Evolutionary conservation across 305 asterid species (phyloP), one percentile per base, ranked within the genome.

Genomic region (Lippia alba): DNA sequence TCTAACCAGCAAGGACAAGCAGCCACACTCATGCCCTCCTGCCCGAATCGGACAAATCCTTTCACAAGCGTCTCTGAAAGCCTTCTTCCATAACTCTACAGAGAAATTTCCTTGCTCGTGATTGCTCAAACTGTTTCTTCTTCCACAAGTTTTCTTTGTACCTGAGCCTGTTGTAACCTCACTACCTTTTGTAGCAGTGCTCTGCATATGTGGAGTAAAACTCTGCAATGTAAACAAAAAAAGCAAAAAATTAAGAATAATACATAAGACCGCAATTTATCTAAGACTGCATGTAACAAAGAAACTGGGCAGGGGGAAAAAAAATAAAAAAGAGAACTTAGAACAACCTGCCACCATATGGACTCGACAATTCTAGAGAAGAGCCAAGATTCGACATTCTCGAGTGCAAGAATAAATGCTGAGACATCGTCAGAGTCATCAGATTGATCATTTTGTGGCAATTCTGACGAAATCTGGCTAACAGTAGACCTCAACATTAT

Each of bases 271-370:
- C 72, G 53, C 6, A 49, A 69, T 59, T 45, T 34, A 76, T 46
- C 67, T 33, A 67, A 70, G 60, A 69, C 41, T 59, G 53, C 30
- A 17, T 39, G 41, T 46, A 34, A 58, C 20, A 41, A 71, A 67
- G 64, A 56, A 63, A 75, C 12, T 41, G 19, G 15, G 58, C 8
- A 56, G 45, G 30, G 57, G 41, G 69, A 36, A 36, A 36, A 36
- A 1, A 36, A 36, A 36, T 2, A 36, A 1, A 36, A 74, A 20
- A 56, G 55, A 36, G 60, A 80, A 45, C 24, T 24, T 18, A 50
- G 69, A 67, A 63, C 64, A 60, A 93, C 98, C 97, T 93, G 96
- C 98, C 98, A 93, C 98, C 98, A 93, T 44, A 93, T 57, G 48
- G 96, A 93, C 84, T 93, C 89, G 14, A 91, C 88, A 60, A 88